These are phyloP conservation scores for Immersiporthe knoxdaviesiana DNA, from an alignment of 2,329 filamentous ascomycete species.

Conservation along the genomic window DNA sequence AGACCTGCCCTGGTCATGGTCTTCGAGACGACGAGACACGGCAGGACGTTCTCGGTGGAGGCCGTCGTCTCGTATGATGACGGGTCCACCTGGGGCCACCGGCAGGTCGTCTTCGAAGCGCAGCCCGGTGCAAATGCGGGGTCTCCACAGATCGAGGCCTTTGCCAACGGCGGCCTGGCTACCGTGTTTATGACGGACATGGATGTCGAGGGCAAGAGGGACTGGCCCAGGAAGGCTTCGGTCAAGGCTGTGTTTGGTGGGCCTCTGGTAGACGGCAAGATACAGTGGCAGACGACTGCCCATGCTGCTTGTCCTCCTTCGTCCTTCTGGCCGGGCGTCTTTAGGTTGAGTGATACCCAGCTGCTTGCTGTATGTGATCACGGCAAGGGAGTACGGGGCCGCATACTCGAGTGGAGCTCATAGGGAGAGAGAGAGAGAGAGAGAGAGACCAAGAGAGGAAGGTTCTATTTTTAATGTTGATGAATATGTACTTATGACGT, in stretches of 20 bases:
- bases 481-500: not conserved
- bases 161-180: constrained; percentile 44
- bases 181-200: constrained; percentile 53
- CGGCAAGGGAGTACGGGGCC: constrained; percentile 16
- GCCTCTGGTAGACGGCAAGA: constrained; percentile 21
- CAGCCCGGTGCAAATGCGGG: constrained; percentile 42
- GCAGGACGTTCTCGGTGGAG: constrained; percentile 46
- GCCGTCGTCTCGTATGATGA: constrained; percentile 50
- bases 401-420: constrained; percentile 15
- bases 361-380: constrained; percentile 26
- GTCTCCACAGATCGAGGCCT: constrained; percentile 49
- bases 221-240: constrained; percentile 45
- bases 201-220: constrained; percentile 37
- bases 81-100: constrained; percentile 43
- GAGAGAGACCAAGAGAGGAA: too few species aligned
- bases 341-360: constrained; percentile 21
- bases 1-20: constrained; percentile 47
- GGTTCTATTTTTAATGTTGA: not conserved
- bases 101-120: constrained; percentile 46
- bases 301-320: constrained; percentile 10
- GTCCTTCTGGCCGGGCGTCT: constrained; percentile 27
- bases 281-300: constrained; percentile 25
- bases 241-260: constrained; percentile 45
- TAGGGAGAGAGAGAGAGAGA: too few species aligned
- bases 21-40: constrained; percentile 48